Conservation (phyloP, 805 yeast genomes). For the Candida ficus region DNA sequence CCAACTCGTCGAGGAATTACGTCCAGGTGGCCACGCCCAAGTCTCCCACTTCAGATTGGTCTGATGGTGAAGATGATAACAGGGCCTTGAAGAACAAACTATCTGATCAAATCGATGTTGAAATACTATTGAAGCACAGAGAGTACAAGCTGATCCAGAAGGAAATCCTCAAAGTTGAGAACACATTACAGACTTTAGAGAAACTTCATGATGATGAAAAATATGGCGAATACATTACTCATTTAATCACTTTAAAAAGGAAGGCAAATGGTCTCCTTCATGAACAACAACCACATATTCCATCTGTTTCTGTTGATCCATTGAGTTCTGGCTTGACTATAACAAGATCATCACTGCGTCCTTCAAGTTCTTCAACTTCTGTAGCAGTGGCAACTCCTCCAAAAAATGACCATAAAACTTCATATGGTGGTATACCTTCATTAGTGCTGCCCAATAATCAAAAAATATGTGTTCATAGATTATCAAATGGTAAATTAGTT, state of each 20-base stretch:
- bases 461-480: slow-evolving; percentile 49
- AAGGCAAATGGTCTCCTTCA: slow-evolving; percentile 4
- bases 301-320: slow-evolving; percentile 1
- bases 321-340: slow-evolving; percentile 5
- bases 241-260: slow-evolving; percentile 30
- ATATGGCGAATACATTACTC: slow-evolving; percentile 33
- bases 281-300: not conserved
- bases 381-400: slow-evolving; percentile 6
- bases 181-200: slow-evolving; percentile 49
- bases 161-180: slow-evolving; percentile 53
- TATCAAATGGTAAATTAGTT: slow-evolving; percentile 69
- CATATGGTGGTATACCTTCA: slow-evolving; percentile 45
- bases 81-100: slow-evolving; percentile 26
- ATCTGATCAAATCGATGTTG: slow-evolving; percentile 49
- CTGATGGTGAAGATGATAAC: slow-evolving; percentile 8
- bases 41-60: slow-evolving; percentile 33
- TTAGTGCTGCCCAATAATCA: slow-evolving; percentile 34
- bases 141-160: slow-evolving; percentile 46
- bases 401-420: slow-evolving; percentile 29
- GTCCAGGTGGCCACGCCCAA: slow-evolving; percentile 39
- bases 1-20: not conserved
- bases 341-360: slow-evolving; percentile 8
- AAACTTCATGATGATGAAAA: slow-evolving; percentile 33
- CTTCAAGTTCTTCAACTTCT: not conserved
- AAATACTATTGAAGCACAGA: slow-evolving; percentile 53